These are phyloP conservation scores for Kondoa malvinella DNA, from an alignment of 768 basidiomycete genomes.

Conservation along the genomic window DNA sequence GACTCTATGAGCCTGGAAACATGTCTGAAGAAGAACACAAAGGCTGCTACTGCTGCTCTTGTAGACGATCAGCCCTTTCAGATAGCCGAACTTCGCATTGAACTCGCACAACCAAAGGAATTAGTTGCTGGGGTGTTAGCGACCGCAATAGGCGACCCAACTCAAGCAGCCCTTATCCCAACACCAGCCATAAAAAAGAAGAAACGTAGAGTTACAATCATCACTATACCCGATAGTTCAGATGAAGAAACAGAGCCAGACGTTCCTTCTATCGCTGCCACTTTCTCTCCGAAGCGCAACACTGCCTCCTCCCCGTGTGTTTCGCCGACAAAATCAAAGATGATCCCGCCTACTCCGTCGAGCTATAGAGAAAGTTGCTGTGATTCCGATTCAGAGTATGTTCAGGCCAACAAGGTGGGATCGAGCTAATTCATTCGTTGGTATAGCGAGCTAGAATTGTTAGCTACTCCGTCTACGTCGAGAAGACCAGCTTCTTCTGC, in stretches of 20 bases:
- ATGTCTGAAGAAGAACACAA: background rate
- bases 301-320: background rate
- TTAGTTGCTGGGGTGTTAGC: too few relatives aligned
- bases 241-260: background rate
- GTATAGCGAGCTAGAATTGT: too few relatives aligned
- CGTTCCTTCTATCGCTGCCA: background rate
- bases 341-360: background rate
- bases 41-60: background rate
- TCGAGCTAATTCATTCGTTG: too few relatives aligned
- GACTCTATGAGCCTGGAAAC: background rate
- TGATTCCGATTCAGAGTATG: background rate
- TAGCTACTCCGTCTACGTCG: too few relatives aligned
- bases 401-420: background rate
- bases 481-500: too few relatives aligned
- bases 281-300: background rate
- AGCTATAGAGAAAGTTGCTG: background rate
- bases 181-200: background rate
- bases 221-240: background rate
- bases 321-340: too few relatives aligned
- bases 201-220: background rate
- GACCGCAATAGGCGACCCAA: too few relatives aligned
- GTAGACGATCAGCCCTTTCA: background rate
- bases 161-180: background rate
- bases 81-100: background rate
- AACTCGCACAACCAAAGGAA: too few relatives aligned